A percentile compares a stretch with the other conserved stretches of the same genome.
phyloP scores from a whole-genome alignment of 257 asterid species.

The Nicotiana paniculata region DNA sequence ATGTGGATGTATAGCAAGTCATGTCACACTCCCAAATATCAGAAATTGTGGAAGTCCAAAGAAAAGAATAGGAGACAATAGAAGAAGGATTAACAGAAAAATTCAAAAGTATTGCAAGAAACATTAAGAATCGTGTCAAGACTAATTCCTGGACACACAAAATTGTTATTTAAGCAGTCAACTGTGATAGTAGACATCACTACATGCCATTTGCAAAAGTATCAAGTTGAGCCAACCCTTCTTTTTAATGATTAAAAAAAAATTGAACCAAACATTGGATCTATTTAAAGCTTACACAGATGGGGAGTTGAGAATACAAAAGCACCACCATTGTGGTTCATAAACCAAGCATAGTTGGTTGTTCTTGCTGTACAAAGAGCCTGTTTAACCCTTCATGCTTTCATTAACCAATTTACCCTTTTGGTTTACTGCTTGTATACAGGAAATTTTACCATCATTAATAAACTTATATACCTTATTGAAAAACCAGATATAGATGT shows the following conservation, averaged over 20 bases:
- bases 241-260: not conserved
- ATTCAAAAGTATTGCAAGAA: not conserved
- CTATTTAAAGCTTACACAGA: not conserved
- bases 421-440: not conserved
- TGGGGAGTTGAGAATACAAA: not conserved
- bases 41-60: not conserved
- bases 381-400: not conserved
- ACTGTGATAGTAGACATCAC: not conserved
- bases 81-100: not conserved
- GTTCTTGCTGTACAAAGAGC: not conserved
- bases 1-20: not conserved
- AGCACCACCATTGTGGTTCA: not conserved
- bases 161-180: not conserved
- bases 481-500: not conserved
- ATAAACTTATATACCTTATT: not conserved
- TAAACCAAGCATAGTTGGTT: not conserved
- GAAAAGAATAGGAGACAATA: not conserved
- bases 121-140: not conserved
- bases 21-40: not conserved
- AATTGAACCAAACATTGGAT: not conserved
- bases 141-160: not conserved
- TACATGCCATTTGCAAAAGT: not conserved
- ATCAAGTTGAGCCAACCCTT: not conserved
- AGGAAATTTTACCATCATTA: not conserved
- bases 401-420: not conserved